Conservation (phyloP, 176 grass and related monocot genomes). For the Carex parvula region DNA sequence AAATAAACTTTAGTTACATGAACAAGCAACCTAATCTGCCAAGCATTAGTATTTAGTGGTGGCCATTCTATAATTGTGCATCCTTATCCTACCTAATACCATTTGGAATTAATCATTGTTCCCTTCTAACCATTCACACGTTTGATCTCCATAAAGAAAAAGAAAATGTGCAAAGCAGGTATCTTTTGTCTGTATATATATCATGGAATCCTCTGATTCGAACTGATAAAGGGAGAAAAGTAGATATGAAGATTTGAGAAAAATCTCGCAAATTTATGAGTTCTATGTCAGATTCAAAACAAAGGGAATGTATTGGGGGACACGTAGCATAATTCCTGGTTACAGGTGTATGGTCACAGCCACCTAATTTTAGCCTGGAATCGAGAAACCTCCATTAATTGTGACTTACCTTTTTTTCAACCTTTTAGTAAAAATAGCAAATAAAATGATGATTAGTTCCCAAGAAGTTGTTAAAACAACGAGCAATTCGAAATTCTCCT, state of each 20-base stretch:
- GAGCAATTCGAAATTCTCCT: too few relatives aligned
- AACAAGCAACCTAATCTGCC: constrained; percentile 3
- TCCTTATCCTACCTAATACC: constrained; percentile 7
- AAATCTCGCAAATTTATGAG: not conserved
- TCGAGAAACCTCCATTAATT: not conserved
- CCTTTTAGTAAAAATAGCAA: not conserved
- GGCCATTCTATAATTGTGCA: not conserved
- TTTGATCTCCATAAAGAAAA: constrained; percentile 1
- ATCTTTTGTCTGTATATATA: not conserved
- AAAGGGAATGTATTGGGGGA: not conserved
- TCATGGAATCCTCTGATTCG: not conserved
- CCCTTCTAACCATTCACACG: not conserved
- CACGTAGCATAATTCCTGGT: not conserved
- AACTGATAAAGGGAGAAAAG: not conserved
- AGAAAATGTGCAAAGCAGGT: not conserved
- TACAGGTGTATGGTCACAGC: not conserved
- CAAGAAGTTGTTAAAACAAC: too few relatives aligned
- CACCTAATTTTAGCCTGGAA: not conserved
- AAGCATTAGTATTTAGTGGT: not conserved
- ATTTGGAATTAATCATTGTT: constrained; percentile 6
- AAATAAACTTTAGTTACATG: not conserved
- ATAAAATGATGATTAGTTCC: too few relatives aligned
- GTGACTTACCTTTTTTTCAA: not conserved
- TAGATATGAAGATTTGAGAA: not conserved
- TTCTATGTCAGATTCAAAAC: not conserved